Evolutionary conservation across 164 flowering plant species (phyloP), one percentile per base, ranked within the genome.

Genomic region (Chimonanthus salicifolius): DNA sequence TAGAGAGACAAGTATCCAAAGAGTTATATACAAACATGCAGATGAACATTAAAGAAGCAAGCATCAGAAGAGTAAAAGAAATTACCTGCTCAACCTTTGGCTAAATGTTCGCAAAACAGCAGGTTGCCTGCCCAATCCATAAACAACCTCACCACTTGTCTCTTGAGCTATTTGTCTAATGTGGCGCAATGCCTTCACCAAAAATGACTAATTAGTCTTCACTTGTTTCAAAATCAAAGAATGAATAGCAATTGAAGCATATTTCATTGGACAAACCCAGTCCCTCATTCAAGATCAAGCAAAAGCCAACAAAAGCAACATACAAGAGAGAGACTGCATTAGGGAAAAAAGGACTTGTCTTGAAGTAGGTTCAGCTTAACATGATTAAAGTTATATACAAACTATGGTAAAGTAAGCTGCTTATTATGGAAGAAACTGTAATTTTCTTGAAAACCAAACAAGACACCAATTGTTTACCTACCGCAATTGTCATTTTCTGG

Each of bases 91-190:
- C 79, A 94, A 79, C 80, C 94, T 85, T 84, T 92, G 98, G 84
- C 97, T 92, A 74, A 92, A 94, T 65, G 92, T 88, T 73, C 99
- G 87, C 43, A 94, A 80, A 74, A 94, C 95, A 78, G 99, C 96
- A 4, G 99, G 99, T 78, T 94, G 99, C 81, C 98, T 87, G 60
- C 99, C 97, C 78, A 90, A 78, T 74, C 92, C 85, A 83, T 91
- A 92, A 20, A 87, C 90, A 44, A 88, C 92, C 73, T 94, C 99
- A 11, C 97, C 94, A 74, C 90, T 92, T 7, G 89, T 85, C 81
- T 94, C 99, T 66, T 91, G 98, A 21, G 98, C 98, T 75, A 94
- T 85, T 84, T 94, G 99, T 77, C 97, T 80, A 62, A 91, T 78
- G 78, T 89, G 87, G 64, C 89, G 90, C 78, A 94, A 63, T 44